Evolutionary conservation across 2,329 filamentous ascomycete genomes (phyloP), one percentile per base, ranked within the genome.

Genomic region (Nemania abortiva): DNA sequence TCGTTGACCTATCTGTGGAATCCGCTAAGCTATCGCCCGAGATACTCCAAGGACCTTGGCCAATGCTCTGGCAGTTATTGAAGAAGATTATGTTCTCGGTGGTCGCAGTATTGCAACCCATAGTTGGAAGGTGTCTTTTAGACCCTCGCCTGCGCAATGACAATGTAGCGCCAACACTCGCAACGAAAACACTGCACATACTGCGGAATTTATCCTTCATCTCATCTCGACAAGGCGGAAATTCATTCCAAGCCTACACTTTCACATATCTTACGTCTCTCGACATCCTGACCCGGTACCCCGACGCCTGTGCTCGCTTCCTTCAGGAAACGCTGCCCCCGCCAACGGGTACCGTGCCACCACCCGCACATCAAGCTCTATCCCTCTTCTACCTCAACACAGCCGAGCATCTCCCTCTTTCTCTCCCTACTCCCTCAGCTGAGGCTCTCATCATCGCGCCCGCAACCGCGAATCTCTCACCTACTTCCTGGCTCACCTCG

Each of bases 371-470:
- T 73, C 87, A 92, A 66, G 91, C 88, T 20, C 83, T 95, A n/a
- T 92, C 96, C 77, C 87, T 97, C 18, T 97, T 93, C 82, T 97
- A 97, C 81, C 87, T 98, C 70, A 96, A 97, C 77, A 88, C 91
- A 0, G 91, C 92, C 1, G 95, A 97, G 78, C 93, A 97, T 78
- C 90, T 97, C 69, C 90, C 93, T 0, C 84, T 94, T 9, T 83
- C 89, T 2, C 81, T 97, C 1, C 84, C 92, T 0, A 86, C 91
- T 0, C 82, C 86, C 3, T 86, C 88, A 2, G 93, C 90, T 74
- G 92, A 97, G 74, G 84, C 88, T 2, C 84, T 97, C 1, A 87
- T 97, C 18, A 84, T 97, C 61, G 87, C 90, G 39, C 91, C 93
- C 1, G 92, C 94, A 6, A 87, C 89, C 5, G 87, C 91, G 0